Evolutionary conservation across 2,329 filamentous ascomycete genomes (phyloP), one percentile per base, ranked within the genome.

Genomic region (Fusarium sp.): DNA sequence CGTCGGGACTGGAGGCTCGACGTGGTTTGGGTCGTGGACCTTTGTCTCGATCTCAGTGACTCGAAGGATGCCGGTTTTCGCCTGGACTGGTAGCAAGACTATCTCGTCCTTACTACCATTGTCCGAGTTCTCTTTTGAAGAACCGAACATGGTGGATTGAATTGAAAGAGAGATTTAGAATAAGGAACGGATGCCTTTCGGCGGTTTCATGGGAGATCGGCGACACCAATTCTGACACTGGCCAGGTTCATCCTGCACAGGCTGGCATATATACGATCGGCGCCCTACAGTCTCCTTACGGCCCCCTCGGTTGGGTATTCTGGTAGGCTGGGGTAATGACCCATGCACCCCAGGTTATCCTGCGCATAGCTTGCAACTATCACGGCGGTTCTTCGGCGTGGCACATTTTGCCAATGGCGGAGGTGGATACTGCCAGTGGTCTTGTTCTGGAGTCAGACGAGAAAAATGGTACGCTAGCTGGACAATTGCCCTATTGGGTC

Each of bases 91-190:
- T 14, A 70, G 55, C 19, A 70, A 22, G 45, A 67, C 67, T 43
- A 71, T 68, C 36, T 70, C 67, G 38, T 70, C 67, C 42, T 68
- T 70, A 31, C 67, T 70, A 28, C 67, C 57, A 36, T 68, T 70
- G 2, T 59, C 67, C 17, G 67, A 70, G 31, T 55, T n/a, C 26
- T 54, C 34, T 57, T 64, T 70, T 3, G 58, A 50, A 22, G 52
- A 55, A n/a, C 63, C 59, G 28, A 70, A 70, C 67, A 70, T 70
- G 47, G 45, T 54, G 49, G 19, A 24, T 15, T n/a, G 24, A 19
- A 36, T 14, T 31, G 10, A 42, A 34, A 15, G 21, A 57, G 42
- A 33, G 43, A 43, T n/a, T 36, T 22, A 26, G 42, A 6, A 31
- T 53, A 68, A 70, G 26, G 67, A 70, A 49, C n/a, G 67, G 62